Base-by-base conservation (phyloP, 345 rosid species). In the Eucalyptus cladocalyx region DNA sequence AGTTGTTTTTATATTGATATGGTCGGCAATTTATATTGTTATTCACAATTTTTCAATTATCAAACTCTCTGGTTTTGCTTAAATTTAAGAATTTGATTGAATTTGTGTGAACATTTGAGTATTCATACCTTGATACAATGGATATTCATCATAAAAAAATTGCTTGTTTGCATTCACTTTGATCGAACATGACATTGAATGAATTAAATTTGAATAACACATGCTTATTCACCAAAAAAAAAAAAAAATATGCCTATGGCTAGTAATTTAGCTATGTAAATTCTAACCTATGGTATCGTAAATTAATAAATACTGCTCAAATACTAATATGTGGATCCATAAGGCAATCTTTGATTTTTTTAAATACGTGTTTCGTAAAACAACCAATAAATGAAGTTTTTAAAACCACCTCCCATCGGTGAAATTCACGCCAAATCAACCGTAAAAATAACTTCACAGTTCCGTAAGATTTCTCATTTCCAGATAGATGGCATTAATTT, bases 271-370 rank as follows among this genome's bases (percentile, higher is more conserved):
- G 40, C 11, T n/a, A 67, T 4, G 40, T 32, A 67, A 32, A 67
- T 15, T 32, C 34, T 67, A 17, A 9, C 42, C 4, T 17, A 3
- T 3, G 80, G 42, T 34, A 4, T 17, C 11, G 76, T n/a, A n/a
- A 65, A 65, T 65, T 65, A 65, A 65, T 32, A 4, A 65, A 65
- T 15, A 65, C 17, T 2, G 5, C 34, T 8, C 37, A 65, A 65
- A 8, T 30, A n/a, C 37, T 65, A 65, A 18, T 17, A 0, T 7
- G 5, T 4, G 3, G 9, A 16, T 65, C 3, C 21, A 0, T n/a
- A n/a, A 65, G 3, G 40, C 3, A 30, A 16, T 17, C 21, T 16
- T 65, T 7, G 40, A 8, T 7, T 65, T 65, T 65, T 65, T 8
- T 2, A 65, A 15, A 65, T 65, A n/a, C 21, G 1, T 9, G 1